phyloP scores from a whole-genome alignment of 805 yeast species.

The Saccharomycopsis lassenensis region DNA sequence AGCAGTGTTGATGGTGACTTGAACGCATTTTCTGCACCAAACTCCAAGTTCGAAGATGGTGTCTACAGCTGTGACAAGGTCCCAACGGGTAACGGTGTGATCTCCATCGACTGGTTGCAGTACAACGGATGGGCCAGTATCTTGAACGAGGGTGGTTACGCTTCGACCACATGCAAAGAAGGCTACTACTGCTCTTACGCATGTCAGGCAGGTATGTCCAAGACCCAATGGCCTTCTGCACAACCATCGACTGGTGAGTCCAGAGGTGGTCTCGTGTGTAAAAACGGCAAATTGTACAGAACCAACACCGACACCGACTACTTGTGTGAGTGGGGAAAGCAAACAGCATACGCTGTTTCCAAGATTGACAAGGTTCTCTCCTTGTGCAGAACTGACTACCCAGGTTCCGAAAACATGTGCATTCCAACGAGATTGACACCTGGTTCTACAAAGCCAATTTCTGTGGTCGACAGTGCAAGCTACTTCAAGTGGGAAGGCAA shows the following conservation, averaged over 20 bases:
- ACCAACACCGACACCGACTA: slow-evolving; percentile 54
- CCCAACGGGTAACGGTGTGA: slow-evolving; percentile 79
- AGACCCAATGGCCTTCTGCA: slow-evolving; percentile 89
- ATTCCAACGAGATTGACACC: slow-evolving; percentile 76
- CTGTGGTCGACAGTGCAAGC: slow-evolving; percentile 67
- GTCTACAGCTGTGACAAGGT: slow-evolving; percentile 48
- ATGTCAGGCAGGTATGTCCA: slow-evolving; percentile 97
- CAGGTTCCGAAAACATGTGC: slow-evolving; percentile 98
- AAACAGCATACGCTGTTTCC: slow-evolving; percentile 57
- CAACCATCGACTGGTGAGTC: slow-evolving; percentile 89
- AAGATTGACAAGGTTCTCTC: slow-evolving; percentile 61
- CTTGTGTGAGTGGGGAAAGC: slow-evolving; percentile 82
- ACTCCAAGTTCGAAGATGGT: slow-evolving; percentile 58
- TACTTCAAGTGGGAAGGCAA: slow-evolving; percentile 79
- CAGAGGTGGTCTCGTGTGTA: slow-evolving; percentile 86
- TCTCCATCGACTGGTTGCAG: slow-evolving; percentile 58
- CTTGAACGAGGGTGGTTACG: slow-evolving; percentile 42
- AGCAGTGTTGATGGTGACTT: slow-evolving; percentile 45
- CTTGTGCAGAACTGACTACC: slow-evolving; percentile 96
- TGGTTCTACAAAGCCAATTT: slow-evolving; percentile 52
- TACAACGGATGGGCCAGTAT: slow-evolving; percentile 81
- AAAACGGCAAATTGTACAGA: slow-evolving; percentile 74
- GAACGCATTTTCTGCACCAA: slow-evolving; percentile 36
- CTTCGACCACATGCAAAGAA: slow-evolving; percentile 68
- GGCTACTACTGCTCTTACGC: slow-evolving; percentile 96